Evolutionary conservation across 768 basidiomycete species (phyloP), one percentile per base, ranked within the genome.

Genomic region (Russula lepida): DNA sequence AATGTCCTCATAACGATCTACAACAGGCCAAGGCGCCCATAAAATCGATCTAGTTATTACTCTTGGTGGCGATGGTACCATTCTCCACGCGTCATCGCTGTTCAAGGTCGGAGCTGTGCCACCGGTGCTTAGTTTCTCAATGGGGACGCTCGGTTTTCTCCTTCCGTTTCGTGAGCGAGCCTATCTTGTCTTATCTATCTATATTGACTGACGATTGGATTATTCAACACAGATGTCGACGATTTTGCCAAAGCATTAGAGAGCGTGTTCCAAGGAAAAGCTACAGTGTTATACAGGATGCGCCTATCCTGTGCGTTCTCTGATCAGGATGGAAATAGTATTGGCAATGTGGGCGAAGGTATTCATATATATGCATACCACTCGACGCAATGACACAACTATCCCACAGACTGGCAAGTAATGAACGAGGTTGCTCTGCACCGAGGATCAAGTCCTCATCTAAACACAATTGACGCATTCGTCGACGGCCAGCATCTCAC

Each of bases 371-470:
- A 30, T 19, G 19, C 28, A 46, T 28, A 12, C 17, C 32, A 19
- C 52, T 68, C 59, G 19, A 59, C 37, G 37, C 13, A 27, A n/a
- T 54, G 21, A 61, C 64, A 15, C 25, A 56, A 39, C 46, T 49
- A 41, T 8, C 39, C 19, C n/a, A 12, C 62, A 88, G 93, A 87
- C 65, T 94, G 90, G 88, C 94, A 95, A 72, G 95, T 95, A 39
- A 95, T 98, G 92, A 98, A 98, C 69, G 95, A 98, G 73, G 84
- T 98, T 60, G 86, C 92, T 3, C 77, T 98, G 37, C 95, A 98
- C 72, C 84, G 95, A 28, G 95, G 95, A 13, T 84, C 90, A 23
- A 90, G 89, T 65, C 88, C 94, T 0, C 94, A 95, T 68, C 77
- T 98, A 39, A 94, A 92, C 66, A 91, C 92, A 4, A 92, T 97